Conservation (phyloP, 2,329 filamentous ascomycete genomes). For the Aspergillus bombycis region DNA sequence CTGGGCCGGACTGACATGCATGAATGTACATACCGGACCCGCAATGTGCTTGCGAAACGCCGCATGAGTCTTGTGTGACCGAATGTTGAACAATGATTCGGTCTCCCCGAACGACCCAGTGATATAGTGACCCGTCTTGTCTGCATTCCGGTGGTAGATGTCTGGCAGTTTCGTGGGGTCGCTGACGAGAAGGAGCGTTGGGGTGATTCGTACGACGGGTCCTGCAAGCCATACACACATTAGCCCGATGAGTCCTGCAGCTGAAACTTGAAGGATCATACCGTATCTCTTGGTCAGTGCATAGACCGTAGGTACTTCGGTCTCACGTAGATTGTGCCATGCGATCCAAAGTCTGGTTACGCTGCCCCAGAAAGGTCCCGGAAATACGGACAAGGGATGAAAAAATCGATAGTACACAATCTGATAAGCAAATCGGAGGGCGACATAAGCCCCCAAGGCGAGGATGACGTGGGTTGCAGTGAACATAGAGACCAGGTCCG, state of each 20-base stretch:
- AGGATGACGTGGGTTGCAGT: constrained; percentile 30
- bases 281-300: constrained; percentile 55
- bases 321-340: constrained; percentile 54
- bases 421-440: constrained; percentile 34
- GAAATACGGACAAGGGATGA: constrained; percentile 56
- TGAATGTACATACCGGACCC: constrained; percentile 40
- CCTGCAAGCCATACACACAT: constrained; percentile 35
- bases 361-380: constrained; percentile 58
- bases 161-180: constrained; percentile 59
- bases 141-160: constrained; percentile 59
- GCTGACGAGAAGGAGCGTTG: constrained; percentile 56
- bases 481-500: constrained; percentile 29
- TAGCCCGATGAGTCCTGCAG: not conserved
- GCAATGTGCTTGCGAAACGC: constrained; percentile 59
- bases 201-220: constrained; percentile 57
- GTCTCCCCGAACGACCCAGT: constrained; percentile 60
- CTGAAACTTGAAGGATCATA: constrained; percentile 23
- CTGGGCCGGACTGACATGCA: not conserved
- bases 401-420: constrained; percentile 52
- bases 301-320: constrained; percentile 48
- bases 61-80: constrained; percentile 55
- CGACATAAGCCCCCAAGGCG: constrained; percentile 27
- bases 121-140: constrained; percentile 64
- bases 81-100: constrained; percentile 62
- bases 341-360: constrained; percentile 60